These are phyloP conservation scores for Didymella arachidicola DNA, from an alignment of 2,329 filamentous ascomycete species.

Conservation along the genomic window DNA sequence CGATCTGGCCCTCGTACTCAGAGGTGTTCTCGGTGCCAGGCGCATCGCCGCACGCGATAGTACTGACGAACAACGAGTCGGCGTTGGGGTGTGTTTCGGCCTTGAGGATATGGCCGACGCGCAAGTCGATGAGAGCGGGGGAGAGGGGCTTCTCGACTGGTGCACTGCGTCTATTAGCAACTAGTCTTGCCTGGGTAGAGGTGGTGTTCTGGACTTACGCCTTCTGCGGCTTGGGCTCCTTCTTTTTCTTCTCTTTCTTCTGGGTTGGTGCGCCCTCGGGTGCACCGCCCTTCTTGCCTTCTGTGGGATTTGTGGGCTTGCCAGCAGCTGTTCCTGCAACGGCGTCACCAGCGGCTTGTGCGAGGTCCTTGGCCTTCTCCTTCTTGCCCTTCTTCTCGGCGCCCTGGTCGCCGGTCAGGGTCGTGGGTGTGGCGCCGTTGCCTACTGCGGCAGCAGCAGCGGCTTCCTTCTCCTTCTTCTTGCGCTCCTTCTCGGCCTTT, in stretches of 20 bases:
- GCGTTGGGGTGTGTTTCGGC: constrained; percentile 95
- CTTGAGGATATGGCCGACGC: constrained; percentile 97
- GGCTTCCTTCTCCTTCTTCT: constrained; percentile 94
- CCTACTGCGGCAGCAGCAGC: constrained; percentile 61
- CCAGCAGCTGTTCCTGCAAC: constrained; percentile 56
- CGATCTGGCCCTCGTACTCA: constrained; percentile 89
- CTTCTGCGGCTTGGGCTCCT: constrained; percentile 76
- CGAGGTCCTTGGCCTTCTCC: constrained; percentile 60
- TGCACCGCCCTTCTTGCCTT: constrained; percentile 24
- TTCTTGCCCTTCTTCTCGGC: constrained; percentile 56
- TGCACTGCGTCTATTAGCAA: constrained; percentile 49
- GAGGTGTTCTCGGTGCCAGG: constrained; percentile 86
- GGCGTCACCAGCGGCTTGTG: constrained; percentile 62
- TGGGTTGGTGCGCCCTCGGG: constrained; percentile 54
- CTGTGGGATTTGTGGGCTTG: constrained; percentile 44
- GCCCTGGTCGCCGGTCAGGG: constrained; percentile 40
- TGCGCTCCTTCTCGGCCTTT: constrained; percentile 94
- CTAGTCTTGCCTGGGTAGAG: not conserved
- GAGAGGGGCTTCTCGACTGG: constrained; percentile 77
- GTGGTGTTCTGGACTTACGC: constrained; percentile 35
- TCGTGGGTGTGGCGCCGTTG: constrained; percentile 55
- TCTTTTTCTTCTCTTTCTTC: constrained; percentile 90
- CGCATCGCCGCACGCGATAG: constrained; percentile 90
- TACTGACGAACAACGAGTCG: constrained; percentile 93
- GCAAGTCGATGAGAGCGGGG: constrained; percentile 88